Evolutionary conservation across 2,329 filamentous ascomycete genomes (phyloP), one percentile per base, ranked within the genome.

Genomic region (Cladosporium sp.): DNA sequence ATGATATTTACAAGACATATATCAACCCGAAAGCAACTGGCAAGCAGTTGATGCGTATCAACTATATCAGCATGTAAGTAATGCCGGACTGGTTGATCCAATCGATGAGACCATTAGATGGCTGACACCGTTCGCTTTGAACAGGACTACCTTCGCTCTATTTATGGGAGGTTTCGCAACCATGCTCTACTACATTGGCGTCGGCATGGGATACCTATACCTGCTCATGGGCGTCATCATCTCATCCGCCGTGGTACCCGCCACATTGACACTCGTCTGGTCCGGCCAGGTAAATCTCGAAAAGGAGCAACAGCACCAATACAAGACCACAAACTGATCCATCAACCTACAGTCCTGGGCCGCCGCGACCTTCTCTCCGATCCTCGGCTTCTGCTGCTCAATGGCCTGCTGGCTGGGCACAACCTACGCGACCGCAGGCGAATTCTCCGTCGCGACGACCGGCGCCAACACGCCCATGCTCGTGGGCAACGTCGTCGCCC

Each of bases 161-260:
- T 77, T 87, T 61, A 92, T 95, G 74, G 87, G 88, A 62, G 61
- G 31, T 64, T 57, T 61, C 44, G 54, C 49, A 9, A 57, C 53
- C 8, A 54, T 54, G 38, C 49, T 57, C 1, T 50, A 73, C 58
- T 75, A 75, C 58, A 72, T 72, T 31, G 72, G 69, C 14, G 86
- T 95, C 56, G 85, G 82, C 9, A 93, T 95, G 87, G 90, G 89
- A 8, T 95, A 91, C 63, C 76, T 95, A 3, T 95, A 95, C 65
- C 75, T 95, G 4, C 80, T 93, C 64, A 95, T 95, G 90, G 91
- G 90, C 8, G 87, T 90, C 48, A 88, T 95, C 63, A 93, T 95
- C 65, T 89, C 85, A 0, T 82, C 87, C 0, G 90, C 89, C 3
- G 65, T 67, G 3, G 78, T 95, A 11, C 90, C 91, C 0, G 87